Base-by-base conservation (phyloP, 176 grass and related monocot species). In the Metroxylon sagu region DNA sequence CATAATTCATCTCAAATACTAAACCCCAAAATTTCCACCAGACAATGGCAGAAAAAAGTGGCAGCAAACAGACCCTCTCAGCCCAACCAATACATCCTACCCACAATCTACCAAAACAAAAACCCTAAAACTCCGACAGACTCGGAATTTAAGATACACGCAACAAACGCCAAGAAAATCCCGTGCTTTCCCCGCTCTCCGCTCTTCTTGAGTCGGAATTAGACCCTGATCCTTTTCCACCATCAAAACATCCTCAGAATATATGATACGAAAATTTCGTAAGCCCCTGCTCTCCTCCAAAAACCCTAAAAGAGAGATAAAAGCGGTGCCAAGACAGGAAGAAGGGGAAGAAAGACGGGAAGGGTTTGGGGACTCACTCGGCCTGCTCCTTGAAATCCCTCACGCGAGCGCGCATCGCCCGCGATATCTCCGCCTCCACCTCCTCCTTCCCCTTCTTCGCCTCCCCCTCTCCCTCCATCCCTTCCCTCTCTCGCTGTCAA, bases 371-470 rank as follows among this genome's bases (percentile, higher is more conserved):
- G 52, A 53, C 74, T 82, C 64, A 92, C 92, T 84, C 86, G 19
- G 92, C 92, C 77, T 87, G 75, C 75, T 83, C 68, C 76, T 80
- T 91, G 75, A 97, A 97, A 61, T 88, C 81, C 6, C 62, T 62
- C 29, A 84, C 65, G 63, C 81, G 86, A 50, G 78, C 81, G 43
- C 69, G 69, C 50, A 97, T 74, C 57, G 83, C 75, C 66, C 65
- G 74, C 71, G 75, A 74, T 59, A 97, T 80, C 81, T 88, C 81
- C 49, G 5, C 78, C 76, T 92, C 92, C 72, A 57, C 48, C 39
- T 56, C 77, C 1, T 60, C 43, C 58, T 76, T 78, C 68, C 28
- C 58, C 74, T 59, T 55, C 62, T 64, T 25, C 57, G 39, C 53
- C 27, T 26, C 51, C 53, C 19, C 51, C 53, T 56, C 61, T 43